A percentile compares a stretch with the other conserved stretches of the same genome.
Conservation (phyloP, 257 asterid genomes). For the Vinca minor region DNA sequence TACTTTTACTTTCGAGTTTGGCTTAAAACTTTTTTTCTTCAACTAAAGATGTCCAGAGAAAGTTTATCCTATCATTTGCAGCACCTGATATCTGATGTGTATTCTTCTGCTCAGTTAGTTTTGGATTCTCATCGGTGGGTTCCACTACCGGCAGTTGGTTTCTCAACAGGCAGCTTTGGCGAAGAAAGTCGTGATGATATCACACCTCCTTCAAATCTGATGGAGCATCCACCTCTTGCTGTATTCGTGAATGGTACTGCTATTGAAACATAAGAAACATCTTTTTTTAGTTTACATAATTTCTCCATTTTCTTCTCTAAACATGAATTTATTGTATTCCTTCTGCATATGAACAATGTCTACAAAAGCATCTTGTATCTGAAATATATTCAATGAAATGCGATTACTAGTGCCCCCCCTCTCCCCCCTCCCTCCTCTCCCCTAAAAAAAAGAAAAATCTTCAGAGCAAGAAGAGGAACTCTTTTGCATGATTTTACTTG, state of each 20-base stretch:
- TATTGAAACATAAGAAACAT: background rate
- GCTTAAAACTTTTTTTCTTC: background rate
- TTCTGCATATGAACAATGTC: background rate
- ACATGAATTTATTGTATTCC: background rate
- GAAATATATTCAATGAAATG: background rate
- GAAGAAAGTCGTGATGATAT: slow-evolving; percentile 78
- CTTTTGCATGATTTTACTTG: no score
- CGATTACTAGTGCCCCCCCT: background rate
- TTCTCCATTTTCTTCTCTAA: background rate
- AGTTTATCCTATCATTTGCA: slow-evolving; percentile 7
- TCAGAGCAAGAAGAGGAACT: no score
- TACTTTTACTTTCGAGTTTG: slow-evolving; percentile 2
- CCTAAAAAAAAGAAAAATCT: no score
- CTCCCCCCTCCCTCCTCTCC: no score
- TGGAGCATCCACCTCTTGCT: slow-evolving; percentile 99
- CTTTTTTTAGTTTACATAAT: slow-evolving; percentile 2
- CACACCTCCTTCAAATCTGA: slow-evolving; percentile 76
- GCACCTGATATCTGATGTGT: slow-evolving; percentile 21
- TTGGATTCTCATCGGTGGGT: slow-evolving; percentile 77
- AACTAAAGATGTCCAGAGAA: background rate
- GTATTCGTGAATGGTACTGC: slow-evolving; percentile 65
- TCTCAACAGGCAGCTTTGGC: slow-evolving; percentile 62
- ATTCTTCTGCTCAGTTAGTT: slow-evolving; percentile 56
- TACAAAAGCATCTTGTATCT: background rate
- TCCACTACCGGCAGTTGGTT: slow-evolving; percentile 84